Percentiles rank a stretch among this genome's conserved stretches.
These are phyloP conservation scores for Xanthoconium separans DNA, from an alignment of 1,284 basidiomycete species.

Conservation along the genomic window DNA sequence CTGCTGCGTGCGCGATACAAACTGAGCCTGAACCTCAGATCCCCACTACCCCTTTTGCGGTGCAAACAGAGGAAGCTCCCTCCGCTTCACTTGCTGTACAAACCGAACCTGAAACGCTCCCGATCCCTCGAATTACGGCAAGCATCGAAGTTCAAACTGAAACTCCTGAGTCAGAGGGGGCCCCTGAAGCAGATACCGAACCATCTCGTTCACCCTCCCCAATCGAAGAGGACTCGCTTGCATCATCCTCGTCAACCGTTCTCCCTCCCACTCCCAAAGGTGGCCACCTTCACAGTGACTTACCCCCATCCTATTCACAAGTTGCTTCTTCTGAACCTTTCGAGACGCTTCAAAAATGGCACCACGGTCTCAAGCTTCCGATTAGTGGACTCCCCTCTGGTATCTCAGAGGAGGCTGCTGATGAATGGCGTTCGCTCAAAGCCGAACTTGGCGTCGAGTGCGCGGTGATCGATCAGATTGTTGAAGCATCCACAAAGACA, in stretches of 20 bases:
- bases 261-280: conserved; percentile 65
- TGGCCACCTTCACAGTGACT: conserved; percentile 42
- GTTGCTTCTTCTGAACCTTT: conserved; percentile 50
- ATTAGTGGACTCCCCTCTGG: conserved; percentile 50
- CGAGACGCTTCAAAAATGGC: conserved; percentile 66
- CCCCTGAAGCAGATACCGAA: conserved; percentile 23
- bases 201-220: conserved; percentile 42
- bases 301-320: conserved; percentile 71
- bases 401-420: conserved; percentile 58
- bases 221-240: conserved; percentile 50
- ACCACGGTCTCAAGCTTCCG: conserved; percentile 61
- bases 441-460: conserved; percentile 75
- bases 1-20: conserved; percentile 35
- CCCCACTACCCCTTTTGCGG: conserved; percentile 20
- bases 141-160: conserved; percentile 70
- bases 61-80: conserved; percentile 31
- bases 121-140: conserved; percentile 29
- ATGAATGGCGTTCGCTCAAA: conserved; percentile 76
- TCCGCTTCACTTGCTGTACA: conserved; percentile 25
- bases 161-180: conserved; percentile 35
- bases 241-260: conserved; percentile 70
- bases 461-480: conserved; percentile 72
- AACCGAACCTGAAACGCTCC: conserved; percentile 35
- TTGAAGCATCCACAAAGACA: conserved; percentile 45
- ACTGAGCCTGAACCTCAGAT: conserved; percentile 36